Conservation (phyloP, 2,329 filamentous ascomycete genomes). For the Karstenula rhodostoma region DNA sequence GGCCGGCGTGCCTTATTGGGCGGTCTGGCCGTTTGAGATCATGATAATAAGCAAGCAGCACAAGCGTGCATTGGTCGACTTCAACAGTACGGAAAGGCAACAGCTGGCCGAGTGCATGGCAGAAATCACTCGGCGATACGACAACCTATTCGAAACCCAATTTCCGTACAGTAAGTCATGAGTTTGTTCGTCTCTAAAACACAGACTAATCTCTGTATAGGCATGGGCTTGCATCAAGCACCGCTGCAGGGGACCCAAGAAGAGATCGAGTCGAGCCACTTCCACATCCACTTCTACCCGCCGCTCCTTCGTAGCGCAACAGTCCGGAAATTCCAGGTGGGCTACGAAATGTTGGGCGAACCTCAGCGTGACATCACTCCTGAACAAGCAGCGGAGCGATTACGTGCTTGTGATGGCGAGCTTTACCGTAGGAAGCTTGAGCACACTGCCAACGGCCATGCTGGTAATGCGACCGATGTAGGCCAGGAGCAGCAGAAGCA, state of each 20-base stretch:
- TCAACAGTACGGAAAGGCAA: slow-evolving; percentile 73
- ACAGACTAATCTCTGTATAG: slow-evolving; percentile 47
- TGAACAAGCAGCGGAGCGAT: slow-evolving; percentile 84
- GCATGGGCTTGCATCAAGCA: slow-evolving; percentile 95
- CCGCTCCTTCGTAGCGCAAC: slow-evolving; percentile 91
- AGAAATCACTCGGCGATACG: slow-evolving; percentile 89
- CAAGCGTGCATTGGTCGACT: slow-evolving; percentile 83
- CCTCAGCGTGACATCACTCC: slow-evolving; percentile 98
- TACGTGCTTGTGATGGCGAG: slow-evolving; percentile 79
- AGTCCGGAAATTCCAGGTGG: slow-evolving; percentile 94
- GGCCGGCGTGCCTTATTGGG: slow-evolving; percentile 96
- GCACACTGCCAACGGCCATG: slow-evolving; percentile 9
- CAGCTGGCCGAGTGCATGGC: slow-evolving; percentile 84
- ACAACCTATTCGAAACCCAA: slow-evolving; percentile 95
- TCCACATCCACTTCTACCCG: slow-evolving; percentile 98
- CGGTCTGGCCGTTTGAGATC: slow-evolving; percentile 95
- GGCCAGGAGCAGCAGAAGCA: slow-evolving; percentile 17
- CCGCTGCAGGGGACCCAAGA: slow-evolving; percentile 82
- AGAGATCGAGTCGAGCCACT: slow-evolving; percentile 85
- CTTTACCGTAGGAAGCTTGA: slow-evolving; percentile 75
- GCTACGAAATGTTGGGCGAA: slow-evolving; percentile 95
- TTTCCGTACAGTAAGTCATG: slow-evolving; percentile 84
- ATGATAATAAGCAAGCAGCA: slow-evolving; percentile 87
- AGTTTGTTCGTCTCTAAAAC: not conserved
- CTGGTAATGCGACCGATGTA: slow-evolving; percentile 12